Evolutionary conservation across 2,329 filamentous ascomycete species (phyloP).

Genomic region (Chlorencoelia australis): DNA sequence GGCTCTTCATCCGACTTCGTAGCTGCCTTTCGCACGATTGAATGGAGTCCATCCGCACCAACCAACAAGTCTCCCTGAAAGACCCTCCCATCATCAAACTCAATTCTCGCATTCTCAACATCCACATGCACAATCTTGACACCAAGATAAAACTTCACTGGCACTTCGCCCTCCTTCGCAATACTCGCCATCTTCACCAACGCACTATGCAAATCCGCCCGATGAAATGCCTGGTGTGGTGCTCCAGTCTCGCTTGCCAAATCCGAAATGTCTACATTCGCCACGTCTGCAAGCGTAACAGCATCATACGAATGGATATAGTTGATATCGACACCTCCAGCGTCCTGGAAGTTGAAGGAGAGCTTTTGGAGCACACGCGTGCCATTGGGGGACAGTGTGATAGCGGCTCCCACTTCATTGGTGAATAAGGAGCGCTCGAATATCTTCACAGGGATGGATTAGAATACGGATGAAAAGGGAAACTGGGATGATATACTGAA

Average conservation of each 20-base stretch:
- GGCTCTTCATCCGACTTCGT: too few relatives aligned
- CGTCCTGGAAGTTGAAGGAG: constrained; percentile 32
- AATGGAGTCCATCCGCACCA: constrained; percentile 49
- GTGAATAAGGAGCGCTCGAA: constrained; percentile 47
- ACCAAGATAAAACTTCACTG: constrained; percentile 31
- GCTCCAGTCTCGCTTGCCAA: background rate
- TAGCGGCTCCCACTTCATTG: constrained; percentile 47
- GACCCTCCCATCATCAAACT: too few relatives aligned
- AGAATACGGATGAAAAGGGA: background rate
- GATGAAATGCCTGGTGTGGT: constrained; percentile 42
- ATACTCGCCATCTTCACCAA: constrained; percentile 38
- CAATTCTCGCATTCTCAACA: too few relatives aligned
- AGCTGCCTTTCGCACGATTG: constrained; percentile 48
- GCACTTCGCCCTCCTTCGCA: constrained; percentile 26
- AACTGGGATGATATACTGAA: constrained; percentile 1
- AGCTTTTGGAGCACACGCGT: constrained; percentile 43
- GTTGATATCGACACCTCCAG: constrained; percentile 25
- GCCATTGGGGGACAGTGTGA: constrained; percentile 52
- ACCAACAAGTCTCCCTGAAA: constrained; percentile 37
- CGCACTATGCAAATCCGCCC: constrained; percentile 41
- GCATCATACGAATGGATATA: too few relatives aligned
- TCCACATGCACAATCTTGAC: constrained; percentile 36
- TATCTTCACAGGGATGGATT: constrained; percentile 28
- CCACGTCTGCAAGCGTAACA: too few relatives aligned
- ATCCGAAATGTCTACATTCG: constrained; percentile 2